Base-by-base conservation (phyloP, 306 rosid genomes). In the Aeschynomene evenia region DNA sequence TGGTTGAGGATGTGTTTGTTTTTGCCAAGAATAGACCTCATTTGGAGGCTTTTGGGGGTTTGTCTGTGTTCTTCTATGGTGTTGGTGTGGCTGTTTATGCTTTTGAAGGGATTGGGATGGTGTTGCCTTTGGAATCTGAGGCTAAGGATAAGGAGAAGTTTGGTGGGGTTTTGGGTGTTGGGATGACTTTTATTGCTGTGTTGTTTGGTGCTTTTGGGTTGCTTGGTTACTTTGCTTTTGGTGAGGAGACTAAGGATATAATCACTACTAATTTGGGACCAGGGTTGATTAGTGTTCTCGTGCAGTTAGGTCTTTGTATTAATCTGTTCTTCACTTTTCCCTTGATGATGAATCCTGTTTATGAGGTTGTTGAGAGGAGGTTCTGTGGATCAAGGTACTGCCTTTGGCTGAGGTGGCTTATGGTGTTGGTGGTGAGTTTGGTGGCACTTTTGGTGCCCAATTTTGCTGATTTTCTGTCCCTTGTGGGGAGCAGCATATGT, bases 291-390 rank as follows among this genome's bases (percentile, higher is more conserved):
- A 78, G 92, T 79, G 57, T 72, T 19, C 10, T 87, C 67, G 92
- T 89, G 2, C 92, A 87, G 49, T 31, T 89, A 12, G 90, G 96
- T 0, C 86, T 87, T 16, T 86, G 87, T 15, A 43, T 89, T 0
- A 89, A 89, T 68, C 53, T 89, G 73, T 89, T 89, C 65, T 77
- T 86, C 72, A 86, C 88, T 26, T 57, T 89, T 42, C 92, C 96
- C 0, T 33, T 89, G 73, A 89, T 89, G 96, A 89, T 89, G 96
- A 83, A 86, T 69, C 96, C 96, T 16, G 92, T 89, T n/a, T 81
- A 77, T 64, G 96, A 89, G 73, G 86, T 89, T 3, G 64, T 83
- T 56, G 92, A 89, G 80, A 79, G 96, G 63, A 46, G 96, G 73
- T 77, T 85, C 31, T 83, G 83, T 14, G 79, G 59, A 12, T 80